Evolutionary conservation across 345 rosid species (phyloP).

Genomic region (Populus alba): DNA sequence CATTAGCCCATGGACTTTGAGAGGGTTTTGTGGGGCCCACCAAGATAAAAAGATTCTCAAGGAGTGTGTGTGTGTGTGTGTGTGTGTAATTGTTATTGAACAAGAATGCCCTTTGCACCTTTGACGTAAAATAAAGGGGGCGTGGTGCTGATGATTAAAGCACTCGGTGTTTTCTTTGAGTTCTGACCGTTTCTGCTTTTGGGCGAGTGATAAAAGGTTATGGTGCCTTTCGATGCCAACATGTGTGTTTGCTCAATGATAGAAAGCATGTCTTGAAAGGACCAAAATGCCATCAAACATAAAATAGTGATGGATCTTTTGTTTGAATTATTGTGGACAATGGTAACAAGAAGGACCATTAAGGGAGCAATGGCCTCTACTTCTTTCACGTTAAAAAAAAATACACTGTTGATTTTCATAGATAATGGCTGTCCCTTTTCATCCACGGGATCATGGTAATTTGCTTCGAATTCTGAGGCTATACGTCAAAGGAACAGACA

Average conservation of each 20-base stretch:
- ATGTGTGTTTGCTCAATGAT: not conserved
- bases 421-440: not conserved
- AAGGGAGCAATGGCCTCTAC: not conserved
- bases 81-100: conserved; percentile 8
- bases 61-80: not conserved
- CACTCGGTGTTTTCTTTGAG: not conserved
- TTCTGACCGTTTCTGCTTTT: conserved; percentile 15
- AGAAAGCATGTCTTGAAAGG: not conserved
- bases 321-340: not conserved
- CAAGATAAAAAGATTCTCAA: conserved; percentile 26
- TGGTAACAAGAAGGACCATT: not conserved
- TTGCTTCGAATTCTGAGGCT: too few relatives aligned
- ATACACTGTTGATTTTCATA: not conserved
- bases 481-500: too few relatives aligned
- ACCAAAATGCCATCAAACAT: conserved; percentile 1
- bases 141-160: conserved; percentile 25
- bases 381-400: not conserved
- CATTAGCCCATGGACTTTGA: conserved; percentile 20
- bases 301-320: not conserved
- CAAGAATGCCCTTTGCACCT: conserved; percentile 29
- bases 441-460: not conserved
- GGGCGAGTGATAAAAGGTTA: conserved; percentile 21
- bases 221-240: conserved; percentile 15
- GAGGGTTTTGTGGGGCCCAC: conserved; percentile 12
- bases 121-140: conserved; percentile 25